Conservation (phyloP, 1,139 yeast species). For the Petasospora fabianii region DNA sequence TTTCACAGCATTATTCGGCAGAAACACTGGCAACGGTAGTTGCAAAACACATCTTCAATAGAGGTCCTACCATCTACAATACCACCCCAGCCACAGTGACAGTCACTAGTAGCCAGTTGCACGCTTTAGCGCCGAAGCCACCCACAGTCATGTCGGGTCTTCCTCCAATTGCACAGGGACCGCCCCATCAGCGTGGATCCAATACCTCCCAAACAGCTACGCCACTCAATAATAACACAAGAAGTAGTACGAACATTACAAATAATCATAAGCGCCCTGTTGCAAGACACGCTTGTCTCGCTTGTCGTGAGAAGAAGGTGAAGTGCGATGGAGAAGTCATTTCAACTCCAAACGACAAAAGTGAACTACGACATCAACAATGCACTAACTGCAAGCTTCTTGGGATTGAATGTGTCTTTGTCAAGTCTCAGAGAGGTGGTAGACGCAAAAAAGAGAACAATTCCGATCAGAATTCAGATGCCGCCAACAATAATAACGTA, state of each 20-base stretch:
- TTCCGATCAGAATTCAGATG: background rate
- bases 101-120: too few species aligned
- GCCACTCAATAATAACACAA: too few species aligned
- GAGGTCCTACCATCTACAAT: too few species aligned
- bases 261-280: constrained; percentile 37
- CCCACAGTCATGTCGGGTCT: too few species aligned
- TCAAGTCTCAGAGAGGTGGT: constrained; percentile 58
- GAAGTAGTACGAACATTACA: background rate
- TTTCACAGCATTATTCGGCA: too few species aligned
- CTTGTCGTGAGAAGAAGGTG: constrained; percentile 60
- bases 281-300: constrained; percentile 57
- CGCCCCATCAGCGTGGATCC: background rate
- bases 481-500: too few species aligned
- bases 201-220: background rate
- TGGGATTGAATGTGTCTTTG: constrained; percentile 52
- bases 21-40: too few species aligned
- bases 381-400: constrained; percentile 53
- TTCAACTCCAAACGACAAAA: constrained; percentile 22
- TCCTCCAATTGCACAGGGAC: too few species aligned
- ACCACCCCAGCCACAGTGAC: too few species aligned
- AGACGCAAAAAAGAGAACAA: constrained; percentile 38
- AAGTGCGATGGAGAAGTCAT: constrained; percentile 59
- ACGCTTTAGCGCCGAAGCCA: too few species aligned
- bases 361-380: constrained; percentile 25
- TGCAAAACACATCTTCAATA: too few species aligned